A percentile compares a stretch with the other conserved stretches of the same genome.
Conservation (phyloP, 345 rosid species). For the Geranium brycei region DNA sequence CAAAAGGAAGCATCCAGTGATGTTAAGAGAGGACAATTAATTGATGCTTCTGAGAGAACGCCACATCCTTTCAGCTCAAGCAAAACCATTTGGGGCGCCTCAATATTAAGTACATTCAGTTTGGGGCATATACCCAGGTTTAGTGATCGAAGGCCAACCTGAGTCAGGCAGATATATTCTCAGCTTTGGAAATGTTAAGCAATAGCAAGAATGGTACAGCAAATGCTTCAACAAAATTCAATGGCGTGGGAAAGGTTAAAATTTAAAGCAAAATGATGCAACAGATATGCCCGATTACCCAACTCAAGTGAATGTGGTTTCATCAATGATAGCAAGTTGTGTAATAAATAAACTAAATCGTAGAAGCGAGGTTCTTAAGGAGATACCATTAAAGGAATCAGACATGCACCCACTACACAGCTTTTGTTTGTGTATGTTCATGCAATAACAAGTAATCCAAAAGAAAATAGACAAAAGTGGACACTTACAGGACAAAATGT, state of each 20-base stretch:
- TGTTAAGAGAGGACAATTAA: slow-evolving; percentile 65
- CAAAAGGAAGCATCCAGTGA: slow-evolving; percentile 97
- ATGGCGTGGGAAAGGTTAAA: not conserved
- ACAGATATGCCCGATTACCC: not conserved
- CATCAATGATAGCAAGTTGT: not conserved
- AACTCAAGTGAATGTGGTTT: not conserved
- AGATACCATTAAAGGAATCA: not conserved
- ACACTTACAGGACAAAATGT: slow-evolving; percentile 78
- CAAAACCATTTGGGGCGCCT: slow-evolving; percentile 68
- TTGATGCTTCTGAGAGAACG: slow-evolving; percentile 66
- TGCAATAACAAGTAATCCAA: slow-evolving; percentile 1
- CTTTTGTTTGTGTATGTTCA: not conserved
- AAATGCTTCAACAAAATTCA: not conserved
- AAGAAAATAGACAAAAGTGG: slow-evolving; percentile 1
- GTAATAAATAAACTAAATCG: not conserved
- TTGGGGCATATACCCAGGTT: slow-evolving; percentile 96
- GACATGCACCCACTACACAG: not conserved
- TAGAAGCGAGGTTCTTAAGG: not conserved
- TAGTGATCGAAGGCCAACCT: slow-evolving; percentile 83
- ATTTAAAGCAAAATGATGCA: not conserved
- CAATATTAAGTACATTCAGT: slow-evolving; percentile 51
- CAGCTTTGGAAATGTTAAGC: not conserved
- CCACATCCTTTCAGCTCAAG: slow-evolving; percentile 98
- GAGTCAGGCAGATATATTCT: slow-evolving; percentile 8
- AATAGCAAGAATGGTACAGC: not conserved